Evolutionary conservation across 352 stramenopile species (phyloP).

Genomic region (Halophytophthora batemanensis): DNA sequence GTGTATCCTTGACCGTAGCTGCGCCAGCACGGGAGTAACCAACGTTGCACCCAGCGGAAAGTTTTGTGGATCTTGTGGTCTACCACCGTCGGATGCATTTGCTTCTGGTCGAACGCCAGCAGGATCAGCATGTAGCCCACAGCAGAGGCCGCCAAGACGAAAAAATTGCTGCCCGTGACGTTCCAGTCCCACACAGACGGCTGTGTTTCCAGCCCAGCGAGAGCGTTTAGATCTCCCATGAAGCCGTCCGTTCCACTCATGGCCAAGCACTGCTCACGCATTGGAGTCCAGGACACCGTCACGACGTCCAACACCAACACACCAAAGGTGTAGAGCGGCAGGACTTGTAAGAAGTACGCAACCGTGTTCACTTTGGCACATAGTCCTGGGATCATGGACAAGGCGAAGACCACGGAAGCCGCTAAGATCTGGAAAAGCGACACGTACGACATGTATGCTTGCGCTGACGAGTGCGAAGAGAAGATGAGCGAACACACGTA

Average conservation of each 20-base stretch:
- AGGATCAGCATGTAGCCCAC: slow-evolving; percentile 52
- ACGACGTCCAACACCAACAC: slow-evolving; percentile 47
- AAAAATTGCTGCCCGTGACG: slow-evolving; percentile 38
- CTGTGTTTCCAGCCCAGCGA: slow-evolving; percentile 15
- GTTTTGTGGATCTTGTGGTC: slow-evolving; percentile 27
- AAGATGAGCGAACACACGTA: slow-evolving; percentile 72
- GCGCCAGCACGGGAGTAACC: slow-evolving; percentile 15
- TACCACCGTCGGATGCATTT: slow-evolving; percentile 71
- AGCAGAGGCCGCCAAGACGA: slow-evolving; percentile 36
- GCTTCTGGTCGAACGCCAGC: slow-evolving; percentile 49
- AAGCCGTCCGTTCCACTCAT: slow-evolving; percentile 6
- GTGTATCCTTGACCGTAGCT: slow-evolving; percentile 18
- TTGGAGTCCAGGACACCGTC: slow-evolving; percentile 38
- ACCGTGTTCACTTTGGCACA: slow-evolving; percentile 43
- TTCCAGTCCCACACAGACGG: slow-evolving; percentile 51
- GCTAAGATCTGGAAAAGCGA: slow-evolving; percentile 71
- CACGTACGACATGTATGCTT: slow-evolving; percentile 75
- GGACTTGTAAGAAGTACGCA: slow-evolving; percentile 44
- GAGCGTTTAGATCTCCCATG: slow-evolving; percentile 15
- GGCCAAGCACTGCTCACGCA: slow-evolving; percentile 44
- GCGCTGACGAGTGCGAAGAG: slow-evolving; percentile 69
- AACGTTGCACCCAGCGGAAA: slow-evolving; percentile 17
- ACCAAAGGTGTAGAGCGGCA: slow-evolving; percentile 64
- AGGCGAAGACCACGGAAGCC: slow-evolving; percentile 33
- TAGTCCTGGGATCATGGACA: slow-evolving; percentile 49